Evolutionary conservation across 129 eudicot species (phyloP), one percentile per base, ranked within the genome.

Genomic region (Pulicaria dysenterica): DNA sequence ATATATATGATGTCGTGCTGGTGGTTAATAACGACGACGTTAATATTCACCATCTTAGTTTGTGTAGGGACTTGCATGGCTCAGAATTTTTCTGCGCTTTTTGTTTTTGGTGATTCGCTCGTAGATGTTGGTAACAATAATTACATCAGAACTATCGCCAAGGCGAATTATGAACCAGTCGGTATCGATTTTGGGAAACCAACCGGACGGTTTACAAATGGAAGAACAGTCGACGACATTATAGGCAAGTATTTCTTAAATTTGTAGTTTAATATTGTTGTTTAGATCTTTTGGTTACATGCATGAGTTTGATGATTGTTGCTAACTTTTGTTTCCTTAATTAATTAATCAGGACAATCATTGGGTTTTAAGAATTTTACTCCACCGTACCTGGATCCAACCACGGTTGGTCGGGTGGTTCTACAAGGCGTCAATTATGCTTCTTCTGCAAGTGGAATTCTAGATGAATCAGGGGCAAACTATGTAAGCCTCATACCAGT

Each of bases 341-440:
- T 24, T 24, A 88, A 93, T 71, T 81, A 24, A 24, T 24, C 2
- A 88, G 96, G 93, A 24, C 78, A 88, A 47, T 64, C 67, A 53
- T 24, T 85, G 73, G 96, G 97, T 11, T 77, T 88, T 6, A 43
- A 54, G 47, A 83, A 41, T 13, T 85, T 57, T 64, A 69, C 87
- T 38, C 96, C 97, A 10, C 97, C 97, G 2, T 92, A 88, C 63
- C 70, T 92, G 76, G 91, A 91, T 73, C 97, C 94, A 59, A 86
- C 83, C 49, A 86, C 96, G 36, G 49, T 42, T 4, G 97, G 94
- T 58, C 24, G 45, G 31, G 72, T 80, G 37, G 54, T 83, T 84
- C 60, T 89, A 54, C 53, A 75, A 47, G 97, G 96, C 51, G 96
- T 92, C 39, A 92, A 92, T 71, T 92, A 84, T 51, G 97, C 96